Base-by-base conservation (phyloP, 306 rosid genomes). In the Prunus mume region DNA sequence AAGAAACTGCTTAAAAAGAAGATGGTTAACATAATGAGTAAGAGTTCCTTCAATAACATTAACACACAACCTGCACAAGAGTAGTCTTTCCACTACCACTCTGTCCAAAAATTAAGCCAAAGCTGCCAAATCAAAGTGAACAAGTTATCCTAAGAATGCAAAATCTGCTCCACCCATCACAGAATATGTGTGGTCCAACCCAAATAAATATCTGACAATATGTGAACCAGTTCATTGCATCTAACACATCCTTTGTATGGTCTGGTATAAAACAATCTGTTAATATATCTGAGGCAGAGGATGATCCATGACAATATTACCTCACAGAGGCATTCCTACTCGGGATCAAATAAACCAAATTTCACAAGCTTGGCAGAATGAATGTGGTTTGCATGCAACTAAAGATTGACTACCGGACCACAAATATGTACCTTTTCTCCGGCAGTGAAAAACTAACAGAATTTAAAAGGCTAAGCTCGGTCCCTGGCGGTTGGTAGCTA, bases 81-180 rank as follows among this genome's bases (percentile, higher is more conserved):
- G 97, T 93, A 80, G 96, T 94, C 82, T 94, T 94, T 63, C 97
- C 98, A 12, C 96, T 94, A 76, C 98, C 98, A 78, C 98, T 94
- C 77, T 75, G 90, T 30, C 98, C 97, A 32, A 88, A 91, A 79
- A 94, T 91, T 71, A 90, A 85, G 73, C 97, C 98, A 71, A 91
- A 92, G 86, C 98, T 90, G 93, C 78, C 52, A 79, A 47, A 82
- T 76, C 58, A 56, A 83, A 72, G 68, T 64, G 57, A 72, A 74
- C 65, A 66, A 80, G 84, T 69, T 71, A 71, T 50, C 73, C 78
- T 43, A 64, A 27, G 2, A 41, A 24, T 9, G 38, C 28, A 75
- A 17, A 51, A n/a, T 68, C 12, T 45, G 43, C 46, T 63, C 45
- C 57, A 68, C 75, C 50, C 28, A 46, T 30, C 62, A 70, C 20